phyloP scores from a whole-genome alignment of 345 rosid species.

The Pistacia atlantica region DNA sequence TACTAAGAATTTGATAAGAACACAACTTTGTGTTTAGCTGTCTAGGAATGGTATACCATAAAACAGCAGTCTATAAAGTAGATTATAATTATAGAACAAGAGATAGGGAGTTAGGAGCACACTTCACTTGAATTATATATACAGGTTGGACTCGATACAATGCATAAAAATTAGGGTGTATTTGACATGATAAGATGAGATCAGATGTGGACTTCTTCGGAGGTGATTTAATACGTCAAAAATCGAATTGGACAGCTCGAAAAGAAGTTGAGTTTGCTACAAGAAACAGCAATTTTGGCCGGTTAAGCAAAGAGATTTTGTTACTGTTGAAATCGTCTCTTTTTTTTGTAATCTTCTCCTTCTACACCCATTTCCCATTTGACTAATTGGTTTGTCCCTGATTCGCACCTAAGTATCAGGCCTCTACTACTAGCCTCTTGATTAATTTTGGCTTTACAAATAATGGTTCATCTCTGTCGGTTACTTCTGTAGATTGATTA shows the following conservation, averaged over 20 bases:
- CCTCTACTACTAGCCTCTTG: not conserved
- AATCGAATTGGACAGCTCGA: conserved; percentile 12
- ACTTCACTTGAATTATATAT: too few relatives aligned
- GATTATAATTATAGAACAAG: too few relatives aligned
- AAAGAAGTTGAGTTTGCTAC: conserved; percentile 1
- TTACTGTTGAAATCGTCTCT: conserved; percentile 14
- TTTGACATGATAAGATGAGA: not conserved
- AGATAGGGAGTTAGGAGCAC: too few relatives aligned
- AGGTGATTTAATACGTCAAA: conserved; percentile 5
- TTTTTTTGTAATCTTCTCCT: not conserved
- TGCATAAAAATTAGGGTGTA: not conserved
- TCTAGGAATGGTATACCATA: too few relatives aligned
- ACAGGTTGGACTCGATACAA: not conserved
- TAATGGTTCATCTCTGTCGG: not conserved
- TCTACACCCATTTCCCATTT: not conserved
- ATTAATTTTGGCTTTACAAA: conserved; percentile 4
- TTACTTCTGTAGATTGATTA: not conserved
- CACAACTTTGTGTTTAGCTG: too few relatives aligned
- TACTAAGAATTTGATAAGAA: too few relatives aligned
- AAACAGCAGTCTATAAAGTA: too few relatives aligned
- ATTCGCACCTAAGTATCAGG: not conserved
- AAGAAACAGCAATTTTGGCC: conserved; percentile 23
- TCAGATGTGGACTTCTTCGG: not conserved
- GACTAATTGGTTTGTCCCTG: not conserved
- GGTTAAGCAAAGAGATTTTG: conserved; percentile 25